Base-by-base conservation (phyloP, 768 basidiomycete species). In the Stropharia rugosoannulata region DNA sequence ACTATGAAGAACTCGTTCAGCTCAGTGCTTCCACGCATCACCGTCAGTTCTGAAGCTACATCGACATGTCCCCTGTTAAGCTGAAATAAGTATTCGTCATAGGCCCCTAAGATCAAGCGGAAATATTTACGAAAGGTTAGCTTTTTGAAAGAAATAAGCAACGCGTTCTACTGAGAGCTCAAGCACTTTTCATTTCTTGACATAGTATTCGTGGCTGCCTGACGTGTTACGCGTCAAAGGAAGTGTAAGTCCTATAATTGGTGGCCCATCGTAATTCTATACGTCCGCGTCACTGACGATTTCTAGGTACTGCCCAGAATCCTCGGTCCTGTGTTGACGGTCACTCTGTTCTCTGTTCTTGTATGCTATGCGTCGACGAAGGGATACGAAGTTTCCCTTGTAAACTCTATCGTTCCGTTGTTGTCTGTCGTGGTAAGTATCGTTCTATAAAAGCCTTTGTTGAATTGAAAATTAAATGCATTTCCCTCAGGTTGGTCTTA, bases 361-460 rank as follows among this genome's bases (percentile, higher is more conserved):
- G 78, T 90, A 25, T 83, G 81, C 25, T 89, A 85, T 71, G 77
- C 80, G 38, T 79, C 79, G 68, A 70, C 75, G 18, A 74, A 70
- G 57, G 92, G 88, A 0, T 78, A 83, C 52, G 69, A 75, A 27
- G 69, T 95, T 43, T 77, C 79, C 22, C 75, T 93, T 62, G 84
- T 90, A 16, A 95, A 93, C 69, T 86, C 90, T 22, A 87, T 96
- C 54, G 84, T 95, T 2, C 95, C 95, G 1, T 72, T 97, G 49
- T 79, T 96, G 32, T 91, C 92, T 10, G 91, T 97, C 11, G 95
- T 96, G 61, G 94, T 92, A 66, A 70, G 89, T 74, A n/a, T 19
- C 7, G 10, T 54, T 60, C 29, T 19, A 35, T 39, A 49, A 32
- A 38, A 43, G 15, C 2, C 9, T 15, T 9, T 43, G 12, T 9